Conservation (phyloP, 2,329 filamentous ascomycete species). For the Ophiostoma montium region DNA sequence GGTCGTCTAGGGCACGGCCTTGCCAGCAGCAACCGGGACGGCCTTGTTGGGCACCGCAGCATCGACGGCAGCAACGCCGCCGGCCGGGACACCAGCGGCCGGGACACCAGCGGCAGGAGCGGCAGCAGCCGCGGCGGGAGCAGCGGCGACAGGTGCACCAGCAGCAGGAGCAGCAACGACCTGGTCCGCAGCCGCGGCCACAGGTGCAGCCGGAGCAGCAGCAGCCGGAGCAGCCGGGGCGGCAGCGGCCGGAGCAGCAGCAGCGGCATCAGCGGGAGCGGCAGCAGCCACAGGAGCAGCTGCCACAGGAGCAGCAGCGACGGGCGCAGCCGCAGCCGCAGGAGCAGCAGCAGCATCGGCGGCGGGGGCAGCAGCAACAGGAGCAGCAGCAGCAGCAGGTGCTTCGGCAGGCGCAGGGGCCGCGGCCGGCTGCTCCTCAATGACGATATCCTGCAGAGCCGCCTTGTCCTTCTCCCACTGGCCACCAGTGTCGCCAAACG, state of each 20-base stretch:
- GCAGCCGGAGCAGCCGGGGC: slow-evolving; percentile 1
- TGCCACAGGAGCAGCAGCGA: background rate
- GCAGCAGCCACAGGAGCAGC: background rate
- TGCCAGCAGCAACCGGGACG: background rate
- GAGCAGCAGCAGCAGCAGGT: slow-evolving; percentile 5
- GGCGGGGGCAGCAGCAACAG: background rate
- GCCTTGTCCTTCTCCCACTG: slow-evolving; percentile 90
- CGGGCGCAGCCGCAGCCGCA: background rate
- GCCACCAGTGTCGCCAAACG: slow-evolving; percentile 59
- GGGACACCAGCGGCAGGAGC: background rate
- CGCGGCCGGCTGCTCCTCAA: slow-evolving; percentile 31
- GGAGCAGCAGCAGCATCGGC: background rate
- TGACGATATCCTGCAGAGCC: slow-evolving; percentile 54
- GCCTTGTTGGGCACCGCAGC: slow-evolving; percentile 5
- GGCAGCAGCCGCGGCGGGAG: background rate
- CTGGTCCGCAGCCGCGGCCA: background rate
- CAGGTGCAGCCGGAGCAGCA: background rate
- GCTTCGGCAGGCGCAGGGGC: background rate
- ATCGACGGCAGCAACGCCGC: background rate
- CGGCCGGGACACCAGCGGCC: background rate
- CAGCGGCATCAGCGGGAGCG: background rate
- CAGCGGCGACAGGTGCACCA: background rate
- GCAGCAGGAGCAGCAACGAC: background rate
- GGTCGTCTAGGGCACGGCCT: background rate
- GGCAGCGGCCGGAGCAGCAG: background rate